Conservation (phyloP, 768 basidiomycete species). For the Pleurotus citrinopileatus region DNA sequence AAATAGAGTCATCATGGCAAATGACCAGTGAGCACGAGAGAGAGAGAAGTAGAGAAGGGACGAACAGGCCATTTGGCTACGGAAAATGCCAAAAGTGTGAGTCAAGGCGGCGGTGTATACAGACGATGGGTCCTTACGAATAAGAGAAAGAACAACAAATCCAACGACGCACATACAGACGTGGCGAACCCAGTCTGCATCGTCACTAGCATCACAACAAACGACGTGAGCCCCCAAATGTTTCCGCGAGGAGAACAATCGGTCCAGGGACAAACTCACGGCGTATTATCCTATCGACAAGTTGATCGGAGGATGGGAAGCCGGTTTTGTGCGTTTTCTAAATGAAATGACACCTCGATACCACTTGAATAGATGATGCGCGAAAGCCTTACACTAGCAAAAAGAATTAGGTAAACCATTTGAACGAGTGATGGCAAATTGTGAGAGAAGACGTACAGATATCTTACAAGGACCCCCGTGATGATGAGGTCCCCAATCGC, state of each 20-base stretch:
- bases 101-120: neutral
- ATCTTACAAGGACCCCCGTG: constrained; percentile 38
- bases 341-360: neutral
- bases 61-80: constrained; percentile 23
- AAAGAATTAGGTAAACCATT: neutral
- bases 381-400: neutral
- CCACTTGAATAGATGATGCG: neutral
- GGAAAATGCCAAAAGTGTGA: neutral
- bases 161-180: constrained; percentile 28
- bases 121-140: constrained; percentile 20
- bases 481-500: constrained; percentile 39
- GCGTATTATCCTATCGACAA: constrained; percentile 41
- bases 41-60: neutral
- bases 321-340: constrained; percentile 41
- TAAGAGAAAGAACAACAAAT: constrained; percentile 30
- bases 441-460: constrained; percentile 29
- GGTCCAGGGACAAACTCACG: constrained; percentile 18
- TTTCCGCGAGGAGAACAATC: neutral
- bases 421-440: neutral
- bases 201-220: constrained; percentile 24
- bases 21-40: neutral
- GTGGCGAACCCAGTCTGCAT: constrained; percentile 36
- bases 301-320: constrained; percentile 35
- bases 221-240: neutral
- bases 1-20: too few relatives aligned